Percentiles rank a stretch among this genome's conserved stretches.
phyloP scores from a whole-genome alignment of 495 filamentous ascomycete species.

The Podospora comata region DNA sequence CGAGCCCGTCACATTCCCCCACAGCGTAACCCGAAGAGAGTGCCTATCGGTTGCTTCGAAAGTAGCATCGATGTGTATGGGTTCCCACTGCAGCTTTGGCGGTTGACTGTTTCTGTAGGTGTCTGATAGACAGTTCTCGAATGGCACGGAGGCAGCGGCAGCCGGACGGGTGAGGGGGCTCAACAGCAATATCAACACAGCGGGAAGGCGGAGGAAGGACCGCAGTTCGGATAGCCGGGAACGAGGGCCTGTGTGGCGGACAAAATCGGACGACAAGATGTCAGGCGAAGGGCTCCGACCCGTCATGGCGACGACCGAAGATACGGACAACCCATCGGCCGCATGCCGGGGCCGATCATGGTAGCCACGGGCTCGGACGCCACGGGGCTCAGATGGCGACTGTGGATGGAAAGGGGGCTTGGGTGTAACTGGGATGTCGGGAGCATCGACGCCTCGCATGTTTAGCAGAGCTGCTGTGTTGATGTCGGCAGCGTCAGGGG shows the following conservation, averaged over 20 bases:
- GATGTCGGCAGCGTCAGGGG: neutral
- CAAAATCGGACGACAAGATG: neutral
- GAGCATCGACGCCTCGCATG: neutral
- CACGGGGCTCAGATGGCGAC: neutral
- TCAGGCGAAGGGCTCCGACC: neutral
- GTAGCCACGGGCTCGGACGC: neutral
- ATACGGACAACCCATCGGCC: neutral
- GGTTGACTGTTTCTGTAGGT: conserved; percentile 49
- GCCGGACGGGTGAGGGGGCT: conserved; percentile 30
- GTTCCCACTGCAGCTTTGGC: conserved; percentile 72
- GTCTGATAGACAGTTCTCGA: conserved; percentile 77
- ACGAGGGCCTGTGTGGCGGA: neutral
- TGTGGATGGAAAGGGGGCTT: neutral
- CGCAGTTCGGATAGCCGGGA: neutral
- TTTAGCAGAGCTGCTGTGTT: neutral
- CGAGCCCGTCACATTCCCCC: conserved; percentile 82
- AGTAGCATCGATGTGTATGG: conserved; percentile 64
- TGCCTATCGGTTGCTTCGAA: conserved; percentile 65
- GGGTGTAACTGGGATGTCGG: neutral
- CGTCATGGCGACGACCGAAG: neutral
- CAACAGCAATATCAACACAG: conserved; percentile 24
- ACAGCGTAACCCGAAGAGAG: conserved; percentile 74
- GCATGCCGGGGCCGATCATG: conserved; percentile 1
- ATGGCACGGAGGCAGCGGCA: conserved; percentile 63
- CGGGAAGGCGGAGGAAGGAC: conserved; percentile 6